A percentile compares a stretch with the other conserved stretches of the same genome.
These are phyloP conservation scores for Phytophthora citricola DNA, from an alignment of 352 stramenopile genomes.

Conservation along the genomic window DNA sequence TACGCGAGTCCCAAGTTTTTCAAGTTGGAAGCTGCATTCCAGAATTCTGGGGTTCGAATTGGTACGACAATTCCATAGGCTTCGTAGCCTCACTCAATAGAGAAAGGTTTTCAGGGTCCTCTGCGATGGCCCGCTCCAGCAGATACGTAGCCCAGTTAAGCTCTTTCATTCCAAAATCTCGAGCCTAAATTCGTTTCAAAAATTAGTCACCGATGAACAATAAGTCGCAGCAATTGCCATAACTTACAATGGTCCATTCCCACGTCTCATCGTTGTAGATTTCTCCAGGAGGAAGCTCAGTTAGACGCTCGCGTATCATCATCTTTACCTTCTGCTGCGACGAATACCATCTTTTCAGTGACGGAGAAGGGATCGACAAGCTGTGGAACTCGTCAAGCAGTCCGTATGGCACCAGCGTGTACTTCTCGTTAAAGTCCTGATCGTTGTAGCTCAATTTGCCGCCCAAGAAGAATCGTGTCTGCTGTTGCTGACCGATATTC, in stretches of 20 bases:
- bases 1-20: constrained; percentile 96
- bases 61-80: constrained; percentile 70
- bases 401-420: constrained; percentile 56
- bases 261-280: constrained; percentile 92
- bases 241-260: constrained; percentile 92
- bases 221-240: neutral
- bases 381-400: constrained; percentile 64
- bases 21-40: constrained; percentile 61
- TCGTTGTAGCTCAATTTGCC: constrained; percentile 82
- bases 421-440: constrained; percentile 56
- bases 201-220: too few species aligned
- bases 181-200: constrained; percentile 39
- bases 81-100: constrained; percentile 77
- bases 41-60: constrained; percentile 79
- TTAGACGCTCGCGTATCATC: constrained; percentile 48
- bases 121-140: constrained; percentile 84
- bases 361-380: constrained; percentile 11
- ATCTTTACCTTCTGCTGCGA: constrained; percentile 42
- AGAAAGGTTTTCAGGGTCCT: constrained; percentile 67
- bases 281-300: constrained; percentile 51
- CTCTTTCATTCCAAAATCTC: constrained; percentile 78
- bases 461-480: constrained; percentile 78
- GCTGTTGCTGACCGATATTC: constrained; percentile 36
- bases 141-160: constrained; percentile 88
- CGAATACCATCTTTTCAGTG: constrained; percentile 55